Conservation (phyloP, 768 basidiomycete species). For the Calocybe cyanea region DNA sequence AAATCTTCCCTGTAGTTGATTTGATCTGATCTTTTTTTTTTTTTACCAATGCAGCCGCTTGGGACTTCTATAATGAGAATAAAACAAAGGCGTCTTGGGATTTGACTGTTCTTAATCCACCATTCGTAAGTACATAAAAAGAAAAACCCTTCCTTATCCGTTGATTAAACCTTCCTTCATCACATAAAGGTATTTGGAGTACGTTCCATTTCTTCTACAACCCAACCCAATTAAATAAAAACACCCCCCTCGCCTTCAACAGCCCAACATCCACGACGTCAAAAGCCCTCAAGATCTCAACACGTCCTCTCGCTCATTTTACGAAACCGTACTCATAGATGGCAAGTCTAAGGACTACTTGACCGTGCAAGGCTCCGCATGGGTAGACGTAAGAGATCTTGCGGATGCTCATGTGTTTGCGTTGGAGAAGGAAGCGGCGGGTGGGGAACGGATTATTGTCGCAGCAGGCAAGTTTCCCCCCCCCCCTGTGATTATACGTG, state of each 20-base stretch:
- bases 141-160: too few species aligned
- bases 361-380: slow-evolving; percentile 21
- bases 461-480: too few species aligned
- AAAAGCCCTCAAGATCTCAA: slow-evolving; percentile 31
- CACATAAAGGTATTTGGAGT: too few species aligned
- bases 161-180: too few species aligned
- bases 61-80: slow-evolving; percentile 35
- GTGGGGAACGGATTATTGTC: slow-evolving; percentile 55
- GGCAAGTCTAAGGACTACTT: slow-evolving; percentile 19
- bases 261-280: slow-evolving; percentile 44
- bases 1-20: too few species aligned
- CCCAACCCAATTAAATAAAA: slow-evolving; percentile 43
- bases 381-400: slow-evolving; percentile 54
- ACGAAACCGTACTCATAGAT: slow-evolving; percentile 21
- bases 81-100: slow-evolving; percentile 46
- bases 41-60: slow-evolving; percentile 35
- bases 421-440: slow-evolving; percentile 47
- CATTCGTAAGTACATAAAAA: slow-evolving; percentile 33
- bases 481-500: too few species aligned
- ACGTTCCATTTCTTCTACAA: slow-evolving; percentile 18
- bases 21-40: neutral
- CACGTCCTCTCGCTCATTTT: slow-evolving; percentile 29
- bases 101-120: slow-evolving; percentile 48
- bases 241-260: neutral
- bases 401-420: slow-evolving; percentile 54